Conservation (phyloP, 2,329 filamentous ascomycete species). For the Apiospora malaysiana region DNA sequence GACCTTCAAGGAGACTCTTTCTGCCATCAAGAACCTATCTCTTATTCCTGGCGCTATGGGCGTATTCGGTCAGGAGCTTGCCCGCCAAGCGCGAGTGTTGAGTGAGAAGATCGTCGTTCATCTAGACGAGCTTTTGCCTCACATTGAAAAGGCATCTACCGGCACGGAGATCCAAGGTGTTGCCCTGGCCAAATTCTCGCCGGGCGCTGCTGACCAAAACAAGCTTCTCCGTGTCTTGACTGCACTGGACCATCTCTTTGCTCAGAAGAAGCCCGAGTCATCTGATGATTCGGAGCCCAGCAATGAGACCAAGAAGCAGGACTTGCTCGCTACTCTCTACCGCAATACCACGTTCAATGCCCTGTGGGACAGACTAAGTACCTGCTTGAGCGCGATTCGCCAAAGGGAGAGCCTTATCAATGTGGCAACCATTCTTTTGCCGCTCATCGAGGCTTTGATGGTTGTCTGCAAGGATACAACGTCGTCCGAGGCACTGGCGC, state of each 20-base stretch:
- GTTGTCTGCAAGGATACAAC: constrained; percentile 99
- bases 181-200: constrained; percentile 93
- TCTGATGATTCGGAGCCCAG: constrained; percentile 54
- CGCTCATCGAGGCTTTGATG: constrained; percentile 96
- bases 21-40: constrained; percentile 98
- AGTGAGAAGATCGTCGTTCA: constrained; percentile 86
- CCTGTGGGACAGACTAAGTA: constrained; percentile 91
- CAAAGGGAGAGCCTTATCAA: constrained; percentile 95
- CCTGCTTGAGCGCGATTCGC: constrained; percentile 85
- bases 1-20: constrained; percentile 96
- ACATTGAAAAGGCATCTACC: constrained; percentile 84
- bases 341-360: constrained; percentile 88
- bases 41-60: constrained; percentile 89
- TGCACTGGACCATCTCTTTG: constrained; percentile 94
- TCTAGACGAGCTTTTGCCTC: constrained; percentile 81
- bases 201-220: constrained; percentile 93
- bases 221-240: constrained; percentile 92
- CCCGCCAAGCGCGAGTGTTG: constrained; percentile 82
- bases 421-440: constrained; percentile 92
- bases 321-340: constrained; percentile 86
- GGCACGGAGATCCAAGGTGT: constrained; percentile 96
- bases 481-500: constrained; percentile 66
- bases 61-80: constrained; percentile 90
- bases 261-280: constrained; percentile 66
- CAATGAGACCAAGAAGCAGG: constrained; percentile 72